phyloP scores from a whole-genome alignment of 2,329 filamentous ascomycete species.

The Westerdykella sp. region DNA sequence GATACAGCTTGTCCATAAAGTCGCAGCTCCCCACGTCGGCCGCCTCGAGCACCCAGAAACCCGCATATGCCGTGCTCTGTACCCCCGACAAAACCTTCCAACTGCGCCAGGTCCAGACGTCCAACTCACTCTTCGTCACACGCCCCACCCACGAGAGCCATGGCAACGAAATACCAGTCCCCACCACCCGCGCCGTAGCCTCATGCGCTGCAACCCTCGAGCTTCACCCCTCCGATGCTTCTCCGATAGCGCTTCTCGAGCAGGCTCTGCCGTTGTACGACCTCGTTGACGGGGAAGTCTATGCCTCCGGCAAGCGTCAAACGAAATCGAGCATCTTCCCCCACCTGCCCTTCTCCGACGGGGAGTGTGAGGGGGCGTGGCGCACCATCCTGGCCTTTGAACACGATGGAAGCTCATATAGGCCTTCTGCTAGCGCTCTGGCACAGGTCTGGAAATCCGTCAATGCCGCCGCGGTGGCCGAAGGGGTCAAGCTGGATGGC shows the following conservation, averaged over 20 bases:
- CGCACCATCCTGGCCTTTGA: slow-evolving; percentile 50
- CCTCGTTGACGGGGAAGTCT: slow-evolving; percentile 20
- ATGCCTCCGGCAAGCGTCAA: slow-evolving; percentile 22
- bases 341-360: slow-evolving; percentile 48
- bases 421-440: slow-evolving; percentile 45
- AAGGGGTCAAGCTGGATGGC: slow-evolving; percentile 36
- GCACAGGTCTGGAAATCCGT: slow-evolving; percentile 46
- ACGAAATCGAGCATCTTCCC: slow-evolving; percentile 40
- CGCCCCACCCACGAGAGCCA: slow-evolving; percentile 37
- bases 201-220: slow-evolving; percentile 43
- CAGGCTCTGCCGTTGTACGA: slow-evolving; percentile 37
- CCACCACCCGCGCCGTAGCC: slow-evolving; percentile 39
- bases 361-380: slow-evolving; percentile 49
- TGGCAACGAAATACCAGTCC: slow-evolving; percentile 26
- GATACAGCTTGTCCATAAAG: slow-evolving; percentile 34
- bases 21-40: slow-evolving; percentile 22
- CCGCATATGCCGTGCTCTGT: slow-evolving; percentile 53
- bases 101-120: slow-evolving; percentile 59
- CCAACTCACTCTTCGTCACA: slow-evolving; percentile 56
- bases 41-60: slow-evolving; percentile 20
- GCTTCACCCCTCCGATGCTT: slow-evolving; percentile 30
- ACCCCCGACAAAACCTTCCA: slow-evolving; percentile 52
- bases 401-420: slow-evolving; percentile 35
- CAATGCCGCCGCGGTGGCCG: slow-evolving; percentile 37
- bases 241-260: slow-evolving; percentile 33